These are phyloP conservation scores for Paracoccidioides lutzii DNA, from an alignment of 2,329 filamentous ascomycete species.

Conservation along the genomic window DNA sequence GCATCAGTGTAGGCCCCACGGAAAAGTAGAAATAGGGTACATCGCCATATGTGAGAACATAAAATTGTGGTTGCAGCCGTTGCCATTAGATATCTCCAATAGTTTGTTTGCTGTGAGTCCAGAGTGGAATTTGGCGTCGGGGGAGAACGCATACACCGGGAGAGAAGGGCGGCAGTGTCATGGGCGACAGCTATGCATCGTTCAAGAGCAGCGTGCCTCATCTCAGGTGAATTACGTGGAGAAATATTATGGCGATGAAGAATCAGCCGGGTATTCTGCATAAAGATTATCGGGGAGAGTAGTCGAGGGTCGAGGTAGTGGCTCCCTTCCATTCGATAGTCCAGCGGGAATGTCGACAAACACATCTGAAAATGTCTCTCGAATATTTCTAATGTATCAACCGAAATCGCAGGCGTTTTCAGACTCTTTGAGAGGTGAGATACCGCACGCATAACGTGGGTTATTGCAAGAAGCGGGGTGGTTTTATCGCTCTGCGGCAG, in stretches of 20 bases:
- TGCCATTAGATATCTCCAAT: conserved; percentile 46
- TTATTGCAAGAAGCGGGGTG: conserved; percentile 62
- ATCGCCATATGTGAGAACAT: conserved; percentile 77
- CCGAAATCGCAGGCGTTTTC: conserved; percentile 51
- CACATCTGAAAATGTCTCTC: conserved; percentile 70
- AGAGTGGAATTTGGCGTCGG: conserved; percentile 15
- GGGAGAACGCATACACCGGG: conserved; percentile 45
- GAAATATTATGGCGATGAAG: conserved; percentile 82
- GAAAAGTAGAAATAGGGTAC: conserved; percentile 65
- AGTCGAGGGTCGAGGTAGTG: conserved; percentile 60
- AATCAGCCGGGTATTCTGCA: conserved; percentile 72
- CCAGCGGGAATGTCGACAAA: conserved; percentile 59
- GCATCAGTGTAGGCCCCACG: conserved; percentile 61
- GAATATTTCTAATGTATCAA: conserved; percentile 59
- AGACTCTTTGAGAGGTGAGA: conserved; percentile 60
- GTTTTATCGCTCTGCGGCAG: conserved; percentile 39
- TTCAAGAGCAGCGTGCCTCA: conserved; percentile 59
- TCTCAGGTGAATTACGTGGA: conserved; percentile 52
- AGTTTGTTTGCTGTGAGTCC: conserved; percentile 22
- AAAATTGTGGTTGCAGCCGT: conserved; percentile 61
- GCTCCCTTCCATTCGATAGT: conserved; percentile 55
- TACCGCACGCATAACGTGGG: conserved; percentile 70
- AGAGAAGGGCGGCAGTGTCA: conserved; percentile 66
- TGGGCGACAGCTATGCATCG: conserved; percentile 61
- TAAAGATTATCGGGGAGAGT: conserved; percentile 60